phyloP scores from a whole-genome alignment of 805 yeast species.

The Metschnikowia santaceciliae region DNA sequence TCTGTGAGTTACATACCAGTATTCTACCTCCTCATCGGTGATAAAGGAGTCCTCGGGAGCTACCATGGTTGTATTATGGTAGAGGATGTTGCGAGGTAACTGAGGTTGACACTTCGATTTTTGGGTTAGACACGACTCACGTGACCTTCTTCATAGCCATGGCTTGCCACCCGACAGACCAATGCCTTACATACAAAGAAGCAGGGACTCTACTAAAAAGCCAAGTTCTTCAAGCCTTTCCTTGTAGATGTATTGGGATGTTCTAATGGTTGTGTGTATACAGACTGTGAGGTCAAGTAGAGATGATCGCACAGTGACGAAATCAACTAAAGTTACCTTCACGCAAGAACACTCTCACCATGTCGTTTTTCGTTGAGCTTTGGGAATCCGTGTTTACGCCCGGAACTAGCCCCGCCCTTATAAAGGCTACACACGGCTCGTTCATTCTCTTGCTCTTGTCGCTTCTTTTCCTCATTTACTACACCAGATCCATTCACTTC shows the following conservation, averaged over 20 bases:
- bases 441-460: slow-evolving; percentile 62
- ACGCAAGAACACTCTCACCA: slow-evolving; percentile 5
- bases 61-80: slow-evolving; percentile 31
- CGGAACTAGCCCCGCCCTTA: slow-evolving; percentile 85
- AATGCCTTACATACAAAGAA: background rate
- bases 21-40: slow-evolving; percentile 78
- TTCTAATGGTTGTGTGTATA: background rate
- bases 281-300: background rate
- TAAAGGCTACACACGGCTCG: slow-evolving; percentile 85
- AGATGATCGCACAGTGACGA: slow-evolving; percentile 2
- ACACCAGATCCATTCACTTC: slow-evolving; percentile 66
- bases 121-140: slow-evolving; percentile 13
- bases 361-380: slow-evolving; percentile 56
- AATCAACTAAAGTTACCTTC: background rate
- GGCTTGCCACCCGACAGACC: background rate
- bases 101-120: slow-evolving; percentile 1
- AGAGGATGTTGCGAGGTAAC: background rate
- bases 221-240: background rate
- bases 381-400: slow-evolving; percentile 93
- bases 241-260: background rate
- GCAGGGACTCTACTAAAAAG: background rate
- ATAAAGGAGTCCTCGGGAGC: slow-evolving; percentile 37
- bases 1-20: slow-evolving; percentile 43
- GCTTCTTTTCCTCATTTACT: slow-evolving; percentile 52
- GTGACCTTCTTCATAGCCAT: slow-evolving; percentile 3